Conservation (phyloP, 2,329 filamentous ascomycete species). For the Cercospora sesami region DNA sequence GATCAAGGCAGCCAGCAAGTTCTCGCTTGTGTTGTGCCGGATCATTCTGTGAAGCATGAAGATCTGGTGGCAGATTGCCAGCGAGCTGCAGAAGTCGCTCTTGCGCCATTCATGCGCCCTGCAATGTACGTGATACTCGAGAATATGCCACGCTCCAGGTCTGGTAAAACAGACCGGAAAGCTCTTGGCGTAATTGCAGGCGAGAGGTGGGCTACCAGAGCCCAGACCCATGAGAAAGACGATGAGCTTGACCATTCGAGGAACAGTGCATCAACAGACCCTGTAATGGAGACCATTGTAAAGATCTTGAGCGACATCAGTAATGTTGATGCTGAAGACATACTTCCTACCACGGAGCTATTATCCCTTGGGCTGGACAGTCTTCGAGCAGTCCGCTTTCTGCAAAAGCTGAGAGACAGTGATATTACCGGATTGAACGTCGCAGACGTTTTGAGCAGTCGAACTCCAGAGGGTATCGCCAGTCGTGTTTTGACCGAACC, state of each 20-base stretch:
- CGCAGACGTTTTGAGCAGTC: background rate
- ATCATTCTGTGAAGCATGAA: slow-evolving; percentile 5
- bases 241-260: background rate
- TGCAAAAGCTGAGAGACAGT: background rate
- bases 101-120: background rate
- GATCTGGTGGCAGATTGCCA: background rate
- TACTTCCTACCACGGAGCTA: background rate
- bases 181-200: background rate
- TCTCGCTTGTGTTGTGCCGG: slow-evolving; percentile 13
- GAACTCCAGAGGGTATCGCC: background rate
- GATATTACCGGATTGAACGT: background rate
- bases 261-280: background rate
- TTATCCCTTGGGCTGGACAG: background rate
- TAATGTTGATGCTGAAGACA: background rate
- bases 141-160: background rate
- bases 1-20: slow-evolving; percentile 21
- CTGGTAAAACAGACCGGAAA: background rate
- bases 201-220: background rate
- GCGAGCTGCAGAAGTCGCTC: background rate
- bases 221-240: background rate
- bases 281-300: background rate
- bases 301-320: background rate
- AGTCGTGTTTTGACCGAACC: background rate
- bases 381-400: background rate
- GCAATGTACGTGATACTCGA: background rate